Conservation (phyloP, 768 basidiomycete species). For the Chalciporus sphaerocephalus region DNA sequence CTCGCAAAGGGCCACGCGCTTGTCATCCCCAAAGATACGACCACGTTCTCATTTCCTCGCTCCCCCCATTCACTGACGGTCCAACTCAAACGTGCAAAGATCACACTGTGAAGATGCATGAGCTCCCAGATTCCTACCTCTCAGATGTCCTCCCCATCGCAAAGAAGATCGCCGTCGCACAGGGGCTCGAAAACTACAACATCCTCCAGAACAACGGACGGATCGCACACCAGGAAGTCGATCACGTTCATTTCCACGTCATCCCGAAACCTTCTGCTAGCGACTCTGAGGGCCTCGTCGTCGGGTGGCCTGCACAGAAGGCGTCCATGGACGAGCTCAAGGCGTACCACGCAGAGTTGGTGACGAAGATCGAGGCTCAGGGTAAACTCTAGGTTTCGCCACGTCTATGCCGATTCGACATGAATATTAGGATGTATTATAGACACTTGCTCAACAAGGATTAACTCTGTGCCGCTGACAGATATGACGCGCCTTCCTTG, state of each 20-base stretch:
- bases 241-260: conserved; percentile 91
- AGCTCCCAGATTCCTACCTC: conserved; percentile 84
- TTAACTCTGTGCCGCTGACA: too few relatives aligned
- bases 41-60: background rate
- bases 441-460: too few relatives aligned
- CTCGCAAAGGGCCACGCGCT: conserved; percentile 88
- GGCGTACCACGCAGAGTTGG: conserved; percentile 17
- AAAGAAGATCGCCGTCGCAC: conserved; percentile 82
- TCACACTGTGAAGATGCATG: conserved; percentile 81
- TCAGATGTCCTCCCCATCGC: conserved; percentile 71
- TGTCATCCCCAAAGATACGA: conserved; percentile 88
- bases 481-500: too few relatives aligned
- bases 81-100: conserved; percentile 43
- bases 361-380: conserved; percentile 13
- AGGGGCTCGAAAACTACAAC: conserved; percentile 78
- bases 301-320: conserved; percentile 58
- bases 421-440: too few relatives aligned
- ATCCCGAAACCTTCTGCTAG: conserved; percentile 79
- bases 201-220: conserved; percentile 79
- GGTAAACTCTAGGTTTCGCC: conserved; percentile 16
- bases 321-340: conserved; percentile 21
- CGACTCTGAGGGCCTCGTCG: conserved; percentile 67
- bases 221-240: conserved; percentile 64
- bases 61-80: background rate
- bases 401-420: too few relatives aligned